Evolutionary conservation across 1,139 yeast species (phyloP).

Genomic region (Debaryomyces sp.): DNA sequence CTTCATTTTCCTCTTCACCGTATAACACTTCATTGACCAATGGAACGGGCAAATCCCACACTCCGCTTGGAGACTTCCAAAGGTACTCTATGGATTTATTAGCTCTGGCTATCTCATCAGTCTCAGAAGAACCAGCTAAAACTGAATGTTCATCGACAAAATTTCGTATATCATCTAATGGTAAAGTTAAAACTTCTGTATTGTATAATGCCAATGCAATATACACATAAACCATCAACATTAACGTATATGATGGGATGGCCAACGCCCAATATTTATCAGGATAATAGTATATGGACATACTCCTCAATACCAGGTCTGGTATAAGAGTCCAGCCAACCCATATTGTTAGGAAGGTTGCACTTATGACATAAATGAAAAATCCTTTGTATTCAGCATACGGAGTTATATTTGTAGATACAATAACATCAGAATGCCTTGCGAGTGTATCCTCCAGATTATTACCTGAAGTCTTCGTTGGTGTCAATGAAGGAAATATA

Average conservation of each 20-base stretch:
- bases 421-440: constrained; percentile 74
- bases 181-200: constrained; percentile 67
- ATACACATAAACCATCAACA: constrained; percentile 72
- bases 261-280: constrained; percentile 88
- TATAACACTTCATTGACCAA: constrained; percentile 74
- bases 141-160: constrained; percentile 71
- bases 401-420: constrained; percentile 64
- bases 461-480: constrained; percentile 2
- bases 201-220: constrained; percentile 71
- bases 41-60: constrained; percentile 77
- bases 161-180: constrained; percentile 59
- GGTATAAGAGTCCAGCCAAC: constrained; percentile 75
- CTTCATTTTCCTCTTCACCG: constrained; percentile 13
- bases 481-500: constrained; percentile 1
- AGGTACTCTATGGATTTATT: constrained; percentile 35
- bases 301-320: constrained; percentile 45
- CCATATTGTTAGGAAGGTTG: constrained; percentile 55
- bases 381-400: constrained; percentile 83
- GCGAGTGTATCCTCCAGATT: constrained; percentile 56
- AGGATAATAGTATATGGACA: constrained; percentile 75
- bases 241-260: constrained; percentile 67
- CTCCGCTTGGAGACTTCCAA: constrained; percentile 71
- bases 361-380: constrained; percentile 68
- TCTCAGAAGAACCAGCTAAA: constrained; percentile 34
- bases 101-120: constrained; percentile 9